Evolutionary conservation across 2,329 filamentous ascomycete species (phyloP).

Genomic region (Chrysoporthe austroafricana): DNA sequence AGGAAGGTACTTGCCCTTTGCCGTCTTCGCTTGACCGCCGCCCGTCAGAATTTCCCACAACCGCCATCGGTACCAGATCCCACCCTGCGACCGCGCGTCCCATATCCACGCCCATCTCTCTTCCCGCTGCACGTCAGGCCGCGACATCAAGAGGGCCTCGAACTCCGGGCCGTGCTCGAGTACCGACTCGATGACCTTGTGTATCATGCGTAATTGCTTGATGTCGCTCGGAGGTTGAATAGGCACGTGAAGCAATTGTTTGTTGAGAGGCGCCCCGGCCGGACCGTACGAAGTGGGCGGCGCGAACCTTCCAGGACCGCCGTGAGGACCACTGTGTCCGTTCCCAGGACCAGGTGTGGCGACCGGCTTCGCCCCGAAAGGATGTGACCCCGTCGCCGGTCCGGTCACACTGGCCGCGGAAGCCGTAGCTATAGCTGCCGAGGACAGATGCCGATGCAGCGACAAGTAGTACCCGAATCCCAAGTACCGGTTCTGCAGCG

Average conservation of each 20-base stretch:
- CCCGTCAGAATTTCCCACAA: constrained; percentile 85
- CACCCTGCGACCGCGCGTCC: constrained; percentile 78
- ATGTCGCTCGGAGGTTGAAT: constrained; percentile 79
- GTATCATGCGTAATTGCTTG: constrained; percentile 79
- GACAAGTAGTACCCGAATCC: constrained; percentile 83
- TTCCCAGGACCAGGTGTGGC: constrained; percentile 42
- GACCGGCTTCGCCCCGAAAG: constrained; percentile 77
- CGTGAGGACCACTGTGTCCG: constrained; percentile 39
- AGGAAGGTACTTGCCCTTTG: constrained; percentile 59
- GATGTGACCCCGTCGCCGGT: constrained; percentile 56
- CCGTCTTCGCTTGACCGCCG: constrained; percentile 46
- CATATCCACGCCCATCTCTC: constrained; percentile 95
- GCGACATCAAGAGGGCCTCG: constrained; percentile 88
- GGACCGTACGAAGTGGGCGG: constrained; percentile 72
- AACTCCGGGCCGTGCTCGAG: constrained; percentile 83
- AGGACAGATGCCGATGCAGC: constrained; percentile 82
- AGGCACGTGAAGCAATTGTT: constrained; percentile 65
- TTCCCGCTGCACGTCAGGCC: constrained; percentile 79
- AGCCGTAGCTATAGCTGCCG: constrained; percentile 61
- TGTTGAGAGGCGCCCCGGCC: constrained; percentile 45
- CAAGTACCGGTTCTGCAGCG: constrained; percentile 80
- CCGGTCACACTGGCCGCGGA: constrained; percentile 45
- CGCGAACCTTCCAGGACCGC: constrained; percentile 61
- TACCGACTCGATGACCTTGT: constrained; percentile 82
- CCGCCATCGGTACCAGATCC: constrained; percentile 91